Conservation (phyloP, 2,329 filamentous ascomycete species). For the Tricladium varicosporioides region DNA sequence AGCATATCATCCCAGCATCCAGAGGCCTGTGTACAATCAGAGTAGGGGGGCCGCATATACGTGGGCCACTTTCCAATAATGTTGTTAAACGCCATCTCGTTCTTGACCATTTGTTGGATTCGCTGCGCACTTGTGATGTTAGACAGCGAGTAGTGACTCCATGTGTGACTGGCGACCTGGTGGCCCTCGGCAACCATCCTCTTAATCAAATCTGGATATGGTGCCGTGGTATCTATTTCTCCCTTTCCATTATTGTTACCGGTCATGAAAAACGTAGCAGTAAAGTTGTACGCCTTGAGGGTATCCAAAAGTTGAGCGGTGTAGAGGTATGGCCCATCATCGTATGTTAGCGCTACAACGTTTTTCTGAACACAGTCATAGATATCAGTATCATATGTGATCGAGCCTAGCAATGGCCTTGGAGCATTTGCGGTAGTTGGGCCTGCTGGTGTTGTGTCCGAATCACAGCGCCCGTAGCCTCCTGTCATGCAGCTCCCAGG, state of each 20-base stretch:
- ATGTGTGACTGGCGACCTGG: constrained; percentile 58
- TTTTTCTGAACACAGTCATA: constrained; percentile 52
- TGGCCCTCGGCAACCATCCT: constrained; percentile 40
- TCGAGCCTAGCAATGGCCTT: constrained; percentile 49
- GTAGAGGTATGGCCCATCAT: constrained; percentile 62
- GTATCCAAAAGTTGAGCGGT: constrained; percentile 59
- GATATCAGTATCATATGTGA: constrained; percentile 57
- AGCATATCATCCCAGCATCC: constrained; percentile 36
- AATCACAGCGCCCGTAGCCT: constrained; percentile 47
- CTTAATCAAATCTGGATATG: constrained; percentile 45
- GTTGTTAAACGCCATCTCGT: constrained; percentile 53
- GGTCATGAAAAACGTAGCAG: constrained; percentile 66
- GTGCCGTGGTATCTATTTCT: constrained; percentile 37
- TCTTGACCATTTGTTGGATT: constrained; percentile 47
- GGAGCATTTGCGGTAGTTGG: constrained; percentile 48
- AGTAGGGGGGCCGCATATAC: constrained; percentile 47
- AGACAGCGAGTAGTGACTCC: constrained; percentile 47
- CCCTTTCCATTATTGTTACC: constrained; percentile 49
- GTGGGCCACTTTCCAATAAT: constrained; percentile 52
- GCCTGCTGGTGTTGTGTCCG: constrained; percentile 52
- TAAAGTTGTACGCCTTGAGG: constrained; percentile 56
- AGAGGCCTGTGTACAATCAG: constrained; percentile 32
- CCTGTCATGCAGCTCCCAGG: constrained; percentile 18
- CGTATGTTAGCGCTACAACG: constrained; percentile 63
- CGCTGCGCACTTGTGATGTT: constrained; percentile 40